phyloP scores from a whole-genome alignment of 345 rosid species.

The Leavenworthia alabamica region DNA sequence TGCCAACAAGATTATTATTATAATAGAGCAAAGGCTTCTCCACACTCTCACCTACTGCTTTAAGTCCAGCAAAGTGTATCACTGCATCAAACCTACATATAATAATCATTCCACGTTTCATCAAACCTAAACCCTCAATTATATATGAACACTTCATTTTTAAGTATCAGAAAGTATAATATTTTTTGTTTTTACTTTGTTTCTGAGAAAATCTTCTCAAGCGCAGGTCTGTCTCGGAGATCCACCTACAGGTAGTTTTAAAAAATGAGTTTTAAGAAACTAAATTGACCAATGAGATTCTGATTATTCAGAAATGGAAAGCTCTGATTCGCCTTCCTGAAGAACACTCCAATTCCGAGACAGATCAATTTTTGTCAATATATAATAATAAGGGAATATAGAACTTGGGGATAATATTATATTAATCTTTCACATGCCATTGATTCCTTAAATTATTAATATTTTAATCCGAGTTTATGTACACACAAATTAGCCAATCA shows the following conservation, averaged over 20 bases:
- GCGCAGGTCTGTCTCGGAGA: constrained; percentile 73
- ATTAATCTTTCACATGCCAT: constrained; percentile 22
- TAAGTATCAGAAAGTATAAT: background rate
- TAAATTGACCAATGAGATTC: background rate
- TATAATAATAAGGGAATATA: constrained; percentile 2
- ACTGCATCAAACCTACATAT: constrained; percentile 92
- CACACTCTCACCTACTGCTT: constrained; percentile 98
- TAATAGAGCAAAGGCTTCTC: constrained; percentile 74
- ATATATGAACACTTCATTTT: constrained; percentile 7
- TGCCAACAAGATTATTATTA: constrained; percentile 76
- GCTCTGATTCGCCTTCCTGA: background rate
- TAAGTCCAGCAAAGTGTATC: constrained; percentile 96
- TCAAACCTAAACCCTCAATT: background rate
- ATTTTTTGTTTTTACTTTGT: constrained; percentile 52
- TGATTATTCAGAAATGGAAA: constrained; percentile 6
- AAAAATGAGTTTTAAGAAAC: background rate
- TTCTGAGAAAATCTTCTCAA: constrained; percentile 58
- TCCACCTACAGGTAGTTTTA: constrained; percentile 51
- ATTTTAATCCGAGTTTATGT: background rate
- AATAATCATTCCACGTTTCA: constrained; percentile 15
- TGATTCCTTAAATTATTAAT: constrained; percentile 4
- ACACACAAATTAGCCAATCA: constrained; percentile 13
- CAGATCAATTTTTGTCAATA: constrained; percentile 15
- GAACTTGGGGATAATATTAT: background rate
- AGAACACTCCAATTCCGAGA: constrained; percentile 14